Evolutionary conservation across 2,329 filamentous ascomycete genomes (phyloP).

Genomic region (Colletotrichum viniferum): DNA sequence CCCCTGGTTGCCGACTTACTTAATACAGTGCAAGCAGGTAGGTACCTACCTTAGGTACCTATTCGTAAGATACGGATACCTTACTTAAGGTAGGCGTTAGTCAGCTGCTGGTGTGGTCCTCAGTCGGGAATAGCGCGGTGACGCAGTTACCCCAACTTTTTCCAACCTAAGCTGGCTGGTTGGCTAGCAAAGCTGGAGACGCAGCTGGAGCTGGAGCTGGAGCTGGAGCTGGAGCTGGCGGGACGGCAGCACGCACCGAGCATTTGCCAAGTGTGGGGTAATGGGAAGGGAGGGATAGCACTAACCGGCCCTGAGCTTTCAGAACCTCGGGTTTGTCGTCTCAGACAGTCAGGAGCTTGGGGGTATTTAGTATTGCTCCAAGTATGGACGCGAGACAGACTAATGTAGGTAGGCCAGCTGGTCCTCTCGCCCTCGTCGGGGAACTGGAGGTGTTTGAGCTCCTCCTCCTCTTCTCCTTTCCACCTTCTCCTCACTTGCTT

Average conservation of each 20-base stretch:
- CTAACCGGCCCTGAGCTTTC: neutral
- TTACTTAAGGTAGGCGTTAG: neutral
- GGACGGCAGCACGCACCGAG: neutral
- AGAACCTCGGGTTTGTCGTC: neutral
- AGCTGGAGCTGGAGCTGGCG: neutral
- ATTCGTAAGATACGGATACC: no score
- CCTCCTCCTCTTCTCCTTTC: neutral
- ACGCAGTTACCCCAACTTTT: neutral
- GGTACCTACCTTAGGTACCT: no score
- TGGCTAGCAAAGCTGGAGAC: neutral
- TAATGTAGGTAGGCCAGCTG: neutral
- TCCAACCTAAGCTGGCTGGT: neutral
- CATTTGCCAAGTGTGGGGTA: slow-evolving; percentile 19
- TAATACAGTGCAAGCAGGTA: neutral
- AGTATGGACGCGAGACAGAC: neutral
- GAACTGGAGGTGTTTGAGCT: neutral
- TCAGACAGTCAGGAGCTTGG: neutral
- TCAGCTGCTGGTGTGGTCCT: neutral
- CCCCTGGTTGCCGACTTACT: neutral
- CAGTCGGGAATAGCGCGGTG: neutral
- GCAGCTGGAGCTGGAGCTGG: neutral
- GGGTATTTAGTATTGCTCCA: neutral
- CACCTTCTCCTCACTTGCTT: neutral
- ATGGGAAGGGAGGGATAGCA: neutral
- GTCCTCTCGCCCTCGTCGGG: neutral